Percentiles rank a stretch among this genome's conserved stretches.
phyloP scores from a whole-genome alignment of 345 rosid species.

The Hirschfeldia incana region DNA sequence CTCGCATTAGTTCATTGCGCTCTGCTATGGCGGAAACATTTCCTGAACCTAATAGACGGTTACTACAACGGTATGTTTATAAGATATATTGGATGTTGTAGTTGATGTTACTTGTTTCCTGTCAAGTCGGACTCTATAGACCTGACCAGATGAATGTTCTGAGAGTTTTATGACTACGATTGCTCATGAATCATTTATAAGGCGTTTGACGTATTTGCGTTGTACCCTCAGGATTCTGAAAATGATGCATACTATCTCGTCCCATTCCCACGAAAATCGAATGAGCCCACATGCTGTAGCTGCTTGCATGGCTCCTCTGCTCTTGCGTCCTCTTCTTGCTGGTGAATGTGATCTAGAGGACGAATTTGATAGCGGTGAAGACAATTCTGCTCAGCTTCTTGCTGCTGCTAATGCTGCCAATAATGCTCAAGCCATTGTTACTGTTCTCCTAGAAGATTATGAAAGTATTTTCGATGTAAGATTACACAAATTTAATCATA shows the following conservation, averaged over 20 bases:
- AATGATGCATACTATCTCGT: conserved; percentile 87
- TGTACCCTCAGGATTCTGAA: conserved; percentile 68
- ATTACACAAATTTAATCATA: conserved; percentile 3
- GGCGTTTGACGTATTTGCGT: conserved; percentile 20
- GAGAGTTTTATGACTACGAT: background rate
- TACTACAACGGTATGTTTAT: conserved; percentile 73
- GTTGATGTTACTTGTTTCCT: conserved; percentile 1
- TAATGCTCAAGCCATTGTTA: conserved; percentile 87
- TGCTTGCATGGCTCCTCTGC: conserved; percentile 99
- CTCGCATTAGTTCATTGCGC: conserved; percentile 77
- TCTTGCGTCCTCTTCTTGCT: conserved; percentile 89
- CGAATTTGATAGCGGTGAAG: conserved; percentile 79
- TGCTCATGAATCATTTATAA: background rate
- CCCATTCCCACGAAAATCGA: conserved; percentile 86
- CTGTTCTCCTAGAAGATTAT: conserved; percentile 87
- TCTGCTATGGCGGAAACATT: conserved; percentile 88
- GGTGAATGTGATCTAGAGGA: conserved; percentile 98
- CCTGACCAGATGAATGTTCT: background rate
- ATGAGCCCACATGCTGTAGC: conserved; percentile 98
- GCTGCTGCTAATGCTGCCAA: conserved; percentile 99
- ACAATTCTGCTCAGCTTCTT: conserved; percentile 96
- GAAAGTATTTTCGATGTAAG: conserved; percentile 90
- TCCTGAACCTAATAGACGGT: conserved; percentile 96
- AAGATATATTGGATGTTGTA: conserved; percentile 11
- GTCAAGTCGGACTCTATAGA: conserved; percentile 4